A percentile compares a stretch with the other conserved stretches of the same genome.
phyloP scores from a whole-genome alignment of 192 early-diverging fungal genomes.

The Backusella macrospora region DNA sequence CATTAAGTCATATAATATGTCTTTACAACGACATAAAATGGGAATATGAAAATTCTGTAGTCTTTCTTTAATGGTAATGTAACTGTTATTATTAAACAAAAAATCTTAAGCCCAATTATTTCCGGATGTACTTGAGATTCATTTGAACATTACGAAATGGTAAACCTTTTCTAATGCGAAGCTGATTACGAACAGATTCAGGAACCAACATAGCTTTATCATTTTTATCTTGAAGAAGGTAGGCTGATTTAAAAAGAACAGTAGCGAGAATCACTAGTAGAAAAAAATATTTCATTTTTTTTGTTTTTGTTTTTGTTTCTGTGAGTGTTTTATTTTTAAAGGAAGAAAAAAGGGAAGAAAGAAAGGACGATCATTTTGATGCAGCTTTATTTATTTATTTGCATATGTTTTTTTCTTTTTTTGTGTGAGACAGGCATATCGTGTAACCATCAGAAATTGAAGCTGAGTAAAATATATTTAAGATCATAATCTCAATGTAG shows the following conservation, averaged over 20 bases:
- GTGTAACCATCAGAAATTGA: background rate
- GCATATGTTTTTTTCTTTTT: too few species aligned
- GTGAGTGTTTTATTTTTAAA: too few species aligned
- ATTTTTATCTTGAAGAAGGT: too few species aligned
- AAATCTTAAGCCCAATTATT: too few species aligned
- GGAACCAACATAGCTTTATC: background rate
- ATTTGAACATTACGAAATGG: background rate
- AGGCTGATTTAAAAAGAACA: background rate
- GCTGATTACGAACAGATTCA: background rate
- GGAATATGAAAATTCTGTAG: too few species aligned
- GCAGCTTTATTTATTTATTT: background rate
- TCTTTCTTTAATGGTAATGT: too few species aligned
- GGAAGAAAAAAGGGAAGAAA: too few species aligned
- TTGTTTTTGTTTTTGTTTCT: background rate
- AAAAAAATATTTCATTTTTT: background rate
- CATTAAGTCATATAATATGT: too few species aligned
- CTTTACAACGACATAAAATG: too few species aligned
- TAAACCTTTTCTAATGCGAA: conserved; percentile 6
- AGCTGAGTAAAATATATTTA: background rate
- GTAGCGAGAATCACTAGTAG: background rate
- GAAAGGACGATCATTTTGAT: background rate
- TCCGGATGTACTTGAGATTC: background rate
- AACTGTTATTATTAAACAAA: too few species aligned
- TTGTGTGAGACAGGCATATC: background rate
- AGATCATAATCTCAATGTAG: background rate